phyloP scores from a whole-genome alignment of 192 early-diverging fungal species.

The Backusella sp. region DNA sequence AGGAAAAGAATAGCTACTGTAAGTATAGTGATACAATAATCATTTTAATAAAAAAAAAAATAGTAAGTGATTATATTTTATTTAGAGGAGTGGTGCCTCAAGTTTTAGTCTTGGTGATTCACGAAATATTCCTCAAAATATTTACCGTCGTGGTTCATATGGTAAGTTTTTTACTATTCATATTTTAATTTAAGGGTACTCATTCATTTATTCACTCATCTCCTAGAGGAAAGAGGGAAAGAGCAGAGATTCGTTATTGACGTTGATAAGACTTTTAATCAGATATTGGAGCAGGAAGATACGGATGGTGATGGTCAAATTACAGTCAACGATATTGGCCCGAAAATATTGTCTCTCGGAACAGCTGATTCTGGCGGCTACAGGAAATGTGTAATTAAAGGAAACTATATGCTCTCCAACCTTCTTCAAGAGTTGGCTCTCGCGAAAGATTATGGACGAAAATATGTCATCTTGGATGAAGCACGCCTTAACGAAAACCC shows the following conservation, averaged over 20 bases:
- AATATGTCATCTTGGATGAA: slow-evolving; percentile 87
- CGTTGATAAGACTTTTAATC: slow-evolving; percentile 75
- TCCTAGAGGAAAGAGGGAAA: slow-evolving; percentile 41
- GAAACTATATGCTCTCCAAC: slow-evolving; percentile 94
- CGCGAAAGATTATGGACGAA: slow-evolving; percentile 84
- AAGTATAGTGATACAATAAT: not conserved
- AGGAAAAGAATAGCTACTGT: slow-evolving; percentile 19
- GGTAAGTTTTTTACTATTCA: slow-evolving; percentile 21
- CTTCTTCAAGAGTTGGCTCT: slow-evolving; percentile 94
- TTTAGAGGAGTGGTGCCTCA: slow-evolving; percentile 6
- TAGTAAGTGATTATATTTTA: not conserved
- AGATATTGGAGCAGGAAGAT: slow-evolving; percentile 90
- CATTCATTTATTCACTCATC: not conserved
- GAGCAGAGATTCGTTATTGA: slow-evolving; percentile 83
- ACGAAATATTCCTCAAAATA: slow-evolving; percentile 1
- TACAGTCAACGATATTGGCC: slow-evolving; percentile 88
- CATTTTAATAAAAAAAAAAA: not conserved
- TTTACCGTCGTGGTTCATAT: slow-evolving; percentile 29
- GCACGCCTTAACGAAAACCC: slow-evolving; percentile 93
- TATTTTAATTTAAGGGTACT: not conserved
- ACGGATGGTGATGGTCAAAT: slow-evolving; percentile 95
- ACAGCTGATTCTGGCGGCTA: slow-evolving; percentile 88
- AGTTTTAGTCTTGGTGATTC: slow-evolving; percentile 1
- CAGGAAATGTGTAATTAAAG: slow-evolving; percentile 84
- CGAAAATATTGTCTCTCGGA: slow-evolving; percentile 87